Evolutionary conservation across 2,329 filamentous ascomycete genomes (phyloP).

Genomic region (Cytospora chrysosperma): DNA sequence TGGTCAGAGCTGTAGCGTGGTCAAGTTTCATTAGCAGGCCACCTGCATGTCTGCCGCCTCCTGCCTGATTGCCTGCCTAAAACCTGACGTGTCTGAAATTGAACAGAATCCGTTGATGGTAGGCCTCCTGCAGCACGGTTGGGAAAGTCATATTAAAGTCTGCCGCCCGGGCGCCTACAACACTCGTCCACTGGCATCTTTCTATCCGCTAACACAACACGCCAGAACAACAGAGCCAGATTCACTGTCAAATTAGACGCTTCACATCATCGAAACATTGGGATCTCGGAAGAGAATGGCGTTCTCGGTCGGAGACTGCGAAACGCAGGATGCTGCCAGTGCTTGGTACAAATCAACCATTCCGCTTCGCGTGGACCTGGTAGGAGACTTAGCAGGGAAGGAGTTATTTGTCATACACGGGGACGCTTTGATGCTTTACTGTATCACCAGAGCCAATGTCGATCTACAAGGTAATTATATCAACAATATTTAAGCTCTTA

Average conservation of each 20-base stretch:
- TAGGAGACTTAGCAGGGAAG: constrained; percentile 73
- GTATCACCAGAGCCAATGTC: constrained; percentile 59
- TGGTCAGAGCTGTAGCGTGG: background rate
- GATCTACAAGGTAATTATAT: constrained; percentile 64
- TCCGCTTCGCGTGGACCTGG: constrained; percentile 56
- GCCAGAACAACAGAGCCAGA: background rate
- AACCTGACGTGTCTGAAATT: background rate
- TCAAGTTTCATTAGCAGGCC: too few species aligned
- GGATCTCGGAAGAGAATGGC: constrained; percentile 5
- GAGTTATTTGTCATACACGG: constrained; percentile 73
- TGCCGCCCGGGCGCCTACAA: too few species aligned
- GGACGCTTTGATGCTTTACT: constrained; percentile 67
- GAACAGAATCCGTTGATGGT: background rate
- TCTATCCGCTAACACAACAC: background rate
- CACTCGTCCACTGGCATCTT: too few species aligned
- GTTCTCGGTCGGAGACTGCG: background rate
- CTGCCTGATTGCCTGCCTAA: background rate
- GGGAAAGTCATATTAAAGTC: too few species aligned
- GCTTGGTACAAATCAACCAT: constrained; percentile 26
- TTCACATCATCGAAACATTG: background rate
- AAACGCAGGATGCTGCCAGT: background rate
- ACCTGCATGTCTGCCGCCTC: background rate
- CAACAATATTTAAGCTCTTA: constrained; percentile 24
- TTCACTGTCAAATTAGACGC: background rate
- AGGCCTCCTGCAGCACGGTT: background rate